phyloP scores from a whole-genome alignment of 176 grass and related monocot species.

The Aegilops sharonensis region DNA sequence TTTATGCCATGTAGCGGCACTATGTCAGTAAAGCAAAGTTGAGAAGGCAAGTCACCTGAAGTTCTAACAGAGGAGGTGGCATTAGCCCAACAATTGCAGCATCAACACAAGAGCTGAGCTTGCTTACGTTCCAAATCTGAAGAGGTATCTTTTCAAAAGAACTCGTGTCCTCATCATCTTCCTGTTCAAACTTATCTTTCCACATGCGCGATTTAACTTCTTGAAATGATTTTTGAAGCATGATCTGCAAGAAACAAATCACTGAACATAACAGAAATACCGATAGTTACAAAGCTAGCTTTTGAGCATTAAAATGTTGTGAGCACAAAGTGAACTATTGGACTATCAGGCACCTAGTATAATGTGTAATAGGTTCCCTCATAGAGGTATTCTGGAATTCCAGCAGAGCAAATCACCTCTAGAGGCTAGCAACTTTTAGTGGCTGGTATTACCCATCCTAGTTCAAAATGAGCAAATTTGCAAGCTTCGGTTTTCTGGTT shows the following conservation, averaged over 20 bases:
- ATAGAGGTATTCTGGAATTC: no score
- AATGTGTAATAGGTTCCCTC: no score
- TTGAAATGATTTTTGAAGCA: conserved; percentile 74
- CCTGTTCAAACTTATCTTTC: conserved; percentile 63
- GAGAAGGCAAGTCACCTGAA: conserved; percentile 57
- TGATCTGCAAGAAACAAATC: conserved; percentile 38
- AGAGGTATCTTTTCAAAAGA: conserved; percentile 64
- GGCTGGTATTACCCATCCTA: background rate
- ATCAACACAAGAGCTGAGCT: conserved; percentile 78
- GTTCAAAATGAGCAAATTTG: background rate
- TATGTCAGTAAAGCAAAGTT: conserved; percentile 6
- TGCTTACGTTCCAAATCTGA: conserved; percentile 85
- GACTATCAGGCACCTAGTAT: no score
- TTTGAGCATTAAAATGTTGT: background rate
- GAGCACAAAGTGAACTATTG: background rate
- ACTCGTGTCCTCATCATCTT: conserved; percentile 46
- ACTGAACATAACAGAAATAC: background rate
- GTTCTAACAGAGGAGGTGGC: conserved; percentile 84
- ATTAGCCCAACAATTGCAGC: conserved; percentile 82
- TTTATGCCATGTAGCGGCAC: conserved; percentile 1
- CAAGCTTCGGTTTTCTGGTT: background rate
- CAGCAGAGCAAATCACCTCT: background rate
- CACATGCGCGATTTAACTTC: conserved; percentile 50
- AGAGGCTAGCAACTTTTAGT: background rate
- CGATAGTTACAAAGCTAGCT: background rate